Evolutionary conservation across 768 basidiomycete genomes (phyloP).

Genomic region (Myochromella boudieri): DNA sequence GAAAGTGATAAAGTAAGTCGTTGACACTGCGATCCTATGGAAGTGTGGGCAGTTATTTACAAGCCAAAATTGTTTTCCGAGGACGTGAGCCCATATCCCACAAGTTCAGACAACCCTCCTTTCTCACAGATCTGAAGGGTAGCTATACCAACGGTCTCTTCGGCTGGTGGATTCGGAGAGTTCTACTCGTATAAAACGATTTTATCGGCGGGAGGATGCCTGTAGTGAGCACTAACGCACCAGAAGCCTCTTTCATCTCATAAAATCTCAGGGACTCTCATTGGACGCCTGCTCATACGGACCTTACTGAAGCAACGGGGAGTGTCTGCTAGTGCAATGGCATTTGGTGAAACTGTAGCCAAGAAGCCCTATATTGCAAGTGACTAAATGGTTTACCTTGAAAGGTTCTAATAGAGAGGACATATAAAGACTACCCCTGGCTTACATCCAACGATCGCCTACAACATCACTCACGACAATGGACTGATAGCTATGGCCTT

Average conservation of each 20-base stretch:
- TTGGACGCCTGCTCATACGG: conserved; percentile 76
- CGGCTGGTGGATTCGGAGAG: conserved; percentile 57
- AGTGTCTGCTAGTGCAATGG: conserved; percentile 42
- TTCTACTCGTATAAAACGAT: conserved; percentile 57
- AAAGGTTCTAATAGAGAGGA: not conserved
- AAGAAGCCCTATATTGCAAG: conserved; percentile 80
- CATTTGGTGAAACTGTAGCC: conserved; percentile 54
- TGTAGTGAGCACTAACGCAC: conserved; percentile 52
- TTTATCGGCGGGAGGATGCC: conserved; percentile 71
- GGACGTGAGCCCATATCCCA: conserved; percentile 34
- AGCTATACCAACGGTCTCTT: conserved; percentile 69
- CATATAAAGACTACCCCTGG: conserved; percentile 39
- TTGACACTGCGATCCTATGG: conserved; percentile 30
- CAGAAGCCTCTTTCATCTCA: conserved; percentile 2
- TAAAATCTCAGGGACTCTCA: conserved; percentile 59
- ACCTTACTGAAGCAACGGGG: conserved; percentile 61
- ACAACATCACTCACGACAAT: conserved; percentile 84
- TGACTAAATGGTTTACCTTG: conserved; percentile 11
- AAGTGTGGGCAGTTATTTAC: conserved; percentile 46
- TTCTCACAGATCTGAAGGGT: conserved; percentile 4
- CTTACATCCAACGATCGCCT: conserved; percentile 60
- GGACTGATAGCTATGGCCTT: conserved; percentile 69
- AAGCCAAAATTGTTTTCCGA: conserved; percentile 39
- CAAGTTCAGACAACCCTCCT: no score
- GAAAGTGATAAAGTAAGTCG: not conserved